A percentile compares a stretch with the other conserved stretches of the same genome.
Conservation (phyloP, 148 eudicot genomes). For the Camellia lanceoleosa region DNA sequence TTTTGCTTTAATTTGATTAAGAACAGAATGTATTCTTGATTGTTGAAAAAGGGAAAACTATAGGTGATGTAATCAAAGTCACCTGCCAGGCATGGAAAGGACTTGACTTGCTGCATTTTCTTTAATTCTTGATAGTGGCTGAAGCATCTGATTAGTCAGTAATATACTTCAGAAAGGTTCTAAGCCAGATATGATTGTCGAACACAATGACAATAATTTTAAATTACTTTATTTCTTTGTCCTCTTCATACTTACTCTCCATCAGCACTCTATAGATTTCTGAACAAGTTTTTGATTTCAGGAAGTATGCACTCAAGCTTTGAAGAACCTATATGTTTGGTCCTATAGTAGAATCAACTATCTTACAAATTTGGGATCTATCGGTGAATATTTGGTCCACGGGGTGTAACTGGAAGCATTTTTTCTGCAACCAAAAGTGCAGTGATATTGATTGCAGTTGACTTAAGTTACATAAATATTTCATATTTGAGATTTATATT, state of each 20-base stretch:
- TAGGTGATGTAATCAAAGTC: background rate
- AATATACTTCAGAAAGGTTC: background rate
- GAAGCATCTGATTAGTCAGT: background rate
- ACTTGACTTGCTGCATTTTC: background rate
- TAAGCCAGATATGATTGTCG: background rate
- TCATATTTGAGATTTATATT: slow-evolving; percentile 4
- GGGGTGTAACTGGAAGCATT: slow-evolving; percentile 8
- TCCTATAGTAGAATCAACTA: background rate
- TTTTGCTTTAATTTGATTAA: background rate
- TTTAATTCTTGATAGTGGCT: background rate
- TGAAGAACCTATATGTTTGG: slow-evolving; percentile 5
- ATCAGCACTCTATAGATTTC: background rate
- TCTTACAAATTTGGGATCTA: background rate
- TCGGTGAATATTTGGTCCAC: slow-evolving; percentile 2
- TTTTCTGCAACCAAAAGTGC: slow-evolving; percentile 2
- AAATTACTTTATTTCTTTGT: background rate
- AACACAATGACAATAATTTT: background rate
- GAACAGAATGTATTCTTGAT: background rate
- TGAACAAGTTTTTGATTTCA: slow-evolving; percentile 10
- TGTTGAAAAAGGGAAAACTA: background rate
- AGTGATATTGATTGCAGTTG: background rate
- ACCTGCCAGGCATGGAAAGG: background rate
- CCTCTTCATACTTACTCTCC: background rate
- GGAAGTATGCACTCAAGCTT: slow-evolving; percentile 5
- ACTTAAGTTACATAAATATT: background rate